Evolutionary conservation across 495 filamentous ascomycete genomes (phyloP), one percentile per base, ranked within the genome.

Genomic region (Monascus purpureus): DNA sequence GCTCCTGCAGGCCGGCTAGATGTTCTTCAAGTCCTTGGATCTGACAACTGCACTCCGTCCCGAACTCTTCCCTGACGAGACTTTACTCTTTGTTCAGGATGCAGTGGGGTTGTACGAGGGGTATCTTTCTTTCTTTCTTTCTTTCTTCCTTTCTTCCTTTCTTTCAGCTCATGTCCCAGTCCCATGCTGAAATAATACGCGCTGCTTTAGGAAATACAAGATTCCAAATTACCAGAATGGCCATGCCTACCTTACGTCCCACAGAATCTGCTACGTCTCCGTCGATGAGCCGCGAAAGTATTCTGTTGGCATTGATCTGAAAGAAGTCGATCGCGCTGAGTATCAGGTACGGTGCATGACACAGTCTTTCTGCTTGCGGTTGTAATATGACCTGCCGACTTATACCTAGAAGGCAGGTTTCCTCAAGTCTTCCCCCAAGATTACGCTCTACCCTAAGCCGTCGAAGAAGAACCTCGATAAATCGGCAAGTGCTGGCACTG

Each of bases 81-180:
- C 70, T 13, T 63, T 95, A 18, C 72, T 96, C 36, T 96, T 95
- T 62, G 85, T 99, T 38, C 86, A 94, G 59, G 83, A 95, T 69
- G 81, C 80, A 54, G 90, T 96, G 47, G 90, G 92, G 44, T 64
- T 99, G 40, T 99, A 99, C 60, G 82, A 95, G 67, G 90, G 92
- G 87, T 95, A 63, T 59, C 77, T 59, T n/a, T n/a, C n/a, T n/a
- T n/a, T n/a, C n/a, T n/a, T n/a, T n/a, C n/a, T n/a, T n/a, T n/a
- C n/a, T n/a, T n/a, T n/a, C n/a, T 19, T 6, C 12, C 8, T 5
- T 15, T 4, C 15, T 16, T 18, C 7, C 28, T n/a, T 15, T 18
- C 3, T 16, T 30, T 30, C 4, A n/a, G 6, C 28, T 30, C 13
- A 12, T 27, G 25, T 6, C 5, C 11, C 5, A 6, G 4, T 27